Conservation (phyloP, 129 eudicot genomes). For the Escallonia rubra region DNA sequence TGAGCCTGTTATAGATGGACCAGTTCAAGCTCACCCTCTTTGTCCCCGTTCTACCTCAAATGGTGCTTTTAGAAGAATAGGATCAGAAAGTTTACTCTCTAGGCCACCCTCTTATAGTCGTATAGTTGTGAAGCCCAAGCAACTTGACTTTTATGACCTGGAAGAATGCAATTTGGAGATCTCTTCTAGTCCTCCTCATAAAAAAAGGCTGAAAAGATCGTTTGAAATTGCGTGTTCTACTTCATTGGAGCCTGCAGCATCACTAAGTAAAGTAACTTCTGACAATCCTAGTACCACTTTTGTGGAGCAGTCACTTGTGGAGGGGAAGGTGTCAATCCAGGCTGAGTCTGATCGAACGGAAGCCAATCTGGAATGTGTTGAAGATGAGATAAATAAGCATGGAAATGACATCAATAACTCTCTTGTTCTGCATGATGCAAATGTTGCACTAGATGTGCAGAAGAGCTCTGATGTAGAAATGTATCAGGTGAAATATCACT, state of each 20-base stretch:
- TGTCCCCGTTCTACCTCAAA: conserved; percentile 22
- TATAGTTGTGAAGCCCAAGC: conserved; percentile 46
- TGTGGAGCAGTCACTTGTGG: conserved; percentile 19
- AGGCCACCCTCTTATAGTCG: conserved; percentile 26
- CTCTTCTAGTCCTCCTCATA: conserved; percentile 11
- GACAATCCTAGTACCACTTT: background rate
- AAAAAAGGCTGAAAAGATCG: conserved; percentile 30
- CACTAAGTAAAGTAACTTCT: conserved; percentile 27
- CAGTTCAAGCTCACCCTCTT: conserved; percentile 20
- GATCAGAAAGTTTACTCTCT: conserved; percentile 31
- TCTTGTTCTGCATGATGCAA: conserved; percentile 16
- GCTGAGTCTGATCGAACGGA: conserved; percentile 5
- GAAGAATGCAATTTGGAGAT: conserved; percentile 33
- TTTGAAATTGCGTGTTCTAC: conserved; percentile 16
- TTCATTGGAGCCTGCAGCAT: conserved; percentile 21
- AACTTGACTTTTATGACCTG: conserved; percentile 43
- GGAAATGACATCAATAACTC: conserved; percentile 11
- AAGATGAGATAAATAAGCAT: conserved; percentile 5
- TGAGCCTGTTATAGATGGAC: conserved; percentile 22
- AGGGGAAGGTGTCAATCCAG: conserved; percentile 16
- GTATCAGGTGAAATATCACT: conserved; percentile 14
- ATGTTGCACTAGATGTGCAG: conserved; percentile 12
- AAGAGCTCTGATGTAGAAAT: conserved; percentile 19
- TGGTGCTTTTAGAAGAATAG: conserved; percentile 15
- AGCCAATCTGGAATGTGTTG: conserved; percentile 14